A percentile compares a stretch with the other conserved stretches of the same genome.
phyloP scores from a whole-genome alignment of 345 rosid genomes.

The sweet orange (Citrus sinensis) region DNA sequence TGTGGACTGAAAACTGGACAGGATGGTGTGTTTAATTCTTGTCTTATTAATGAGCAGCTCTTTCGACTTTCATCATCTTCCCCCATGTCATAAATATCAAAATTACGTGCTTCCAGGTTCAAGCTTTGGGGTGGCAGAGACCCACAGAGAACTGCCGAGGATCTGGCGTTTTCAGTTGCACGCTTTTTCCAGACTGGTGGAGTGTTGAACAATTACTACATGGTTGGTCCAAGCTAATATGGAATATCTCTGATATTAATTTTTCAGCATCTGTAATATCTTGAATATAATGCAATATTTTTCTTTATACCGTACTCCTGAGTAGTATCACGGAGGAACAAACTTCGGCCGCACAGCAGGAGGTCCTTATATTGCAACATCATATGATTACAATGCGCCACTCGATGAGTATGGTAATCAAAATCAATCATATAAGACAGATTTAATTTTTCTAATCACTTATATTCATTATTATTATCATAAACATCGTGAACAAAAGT shows the following conservation, averaged over 20 bases:
- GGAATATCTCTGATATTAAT: background rate
- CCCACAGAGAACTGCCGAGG: slow-evolving; percentile 38
- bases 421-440: background rate
- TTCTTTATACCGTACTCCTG: slow-evolving; percentile 6
- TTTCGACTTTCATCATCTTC: background rate
- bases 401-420: slow-evolving; percentile 26
- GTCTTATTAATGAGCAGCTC: too few species aligned
- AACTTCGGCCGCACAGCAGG: slow-evolving; percentile 42
- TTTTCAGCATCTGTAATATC: background rate
- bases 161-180: slow-evolving; percentile 40
- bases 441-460: background rate
- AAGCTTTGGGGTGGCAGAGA: slow-evolving; percentile 35
- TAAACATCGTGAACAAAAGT: background rate
- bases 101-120: slow-evolving; percentile 17
- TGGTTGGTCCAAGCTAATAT: slow-evolving; percentile 19
- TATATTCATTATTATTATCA: background rate
- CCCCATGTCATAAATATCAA: background rate
- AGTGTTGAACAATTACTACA: slow-evolving; percentile 37
- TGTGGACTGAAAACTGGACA: slow-evolving; percentile 51
- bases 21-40: slow-evolving; percentile 30
- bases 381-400: slow-evolving; percentile 42
- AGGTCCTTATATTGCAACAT: slow-evolving; percentile 39
- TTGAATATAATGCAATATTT: background rate
- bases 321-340: slow-evolving; percentile 46
- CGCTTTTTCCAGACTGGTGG: slow-evolving; percentile 37